phyloP scores from a whole-genome alignment of 805 yeast genomes.

The Metschnikowia noctiluminum region DNA sequence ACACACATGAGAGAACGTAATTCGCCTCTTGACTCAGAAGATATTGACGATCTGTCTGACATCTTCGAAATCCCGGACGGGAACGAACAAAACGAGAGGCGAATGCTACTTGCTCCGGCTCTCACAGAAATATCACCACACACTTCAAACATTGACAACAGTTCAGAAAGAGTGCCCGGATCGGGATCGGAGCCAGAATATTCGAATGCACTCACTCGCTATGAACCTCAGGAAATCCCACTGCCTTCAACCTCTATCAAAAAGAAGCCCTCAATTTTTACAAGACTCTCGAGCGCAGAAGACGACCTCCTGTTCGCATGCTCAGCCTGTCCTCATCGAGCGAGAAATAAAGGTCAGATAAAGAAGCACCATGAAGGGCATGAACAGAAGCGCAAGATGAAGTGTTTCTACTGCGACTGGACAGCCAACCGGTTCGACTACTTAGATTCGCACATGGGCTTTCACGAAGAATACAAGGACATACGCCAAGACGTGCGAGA shows the following conservation, averaged over 20 bases:
- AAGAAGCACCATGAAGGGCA: slow-evolving; percentile 2
- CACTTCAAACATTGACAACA: neutral
- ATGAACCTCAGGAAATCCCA: neutral
- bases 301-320: neutral
- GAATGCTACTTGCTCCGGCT: too few relatives aligned
- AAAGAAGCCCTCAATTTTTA: too few relatives aligned
- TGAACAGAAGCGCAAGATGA: neutral
- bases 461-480: neutral
- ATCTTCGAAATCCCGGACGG: too few relatives aligned
- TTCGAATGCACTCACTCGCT: neutral
- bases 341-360: neutral
- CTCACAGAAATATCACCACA: neutral
- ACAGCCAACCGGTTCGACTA: slow-evolving; percentile 2
- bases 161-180: neutral
- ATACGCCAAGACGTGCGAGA: neutral
- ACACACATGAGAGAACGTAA: too few relatives aligned
- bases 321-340: neutral
- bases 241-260: neutral
- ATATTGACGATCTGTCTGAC: too few relatives aligned
- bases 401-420: slow-evolving; percentile 4
- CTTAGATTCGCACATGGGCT: slow-evolving; percentile 1
- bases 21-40: too few relatives aligned
- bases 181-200: neutral
- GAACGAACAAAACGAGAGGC: too few relatives aligned
- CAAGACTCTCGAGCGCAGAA: neutral